These are phyloP conservation scores for Zopfia rhizophila DNA, from an alignment of 2,329 filamentous ascomycete genomes.

Conservation along the genomic window DNA sequence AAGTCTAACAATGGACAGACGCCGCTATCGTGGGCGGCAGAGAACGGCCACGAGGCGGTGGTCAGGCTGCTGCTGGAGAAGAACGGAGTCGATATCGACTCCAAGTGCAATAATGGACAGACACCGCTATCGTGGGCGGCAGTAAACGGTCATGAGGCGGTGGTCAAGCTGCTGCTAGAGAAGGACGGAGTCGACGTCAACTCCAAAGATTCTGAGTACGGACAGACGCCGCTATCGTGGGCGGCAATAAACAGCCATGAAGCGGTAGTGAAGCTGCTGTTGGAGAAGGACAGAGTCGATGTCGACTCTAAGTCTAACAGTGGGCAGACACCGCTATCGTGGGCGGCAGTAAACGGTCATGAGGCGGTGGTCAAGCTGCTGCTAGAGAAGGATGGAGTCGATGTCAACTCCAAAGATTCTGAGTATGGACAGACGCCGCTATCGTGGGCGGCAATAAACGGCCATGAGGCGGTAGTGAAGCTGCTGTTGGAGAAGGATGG, in stretches of 20 bases:
- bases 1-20: constrained; percentile 2
- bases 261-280: no score
- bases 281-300: constrained; percentile 5
- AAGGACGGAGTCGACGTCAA: constrained; percentile 8
- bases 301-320: constrained; percentile 1
- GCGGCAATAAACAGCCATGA: background rate
- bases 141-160: constrained; percentile 7
- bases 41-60: constrained; percentile 9
- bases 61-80: constrained; percentile 19
- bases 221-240: constrained; percentile 1
- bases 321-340: constrained; percentile 5
- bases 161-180: constrained; percentile 13
- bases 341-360: constrained; percentile 8
- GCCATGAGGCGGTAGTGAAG: constrained; percentile 4
- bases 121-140: constrained; percentile 9
- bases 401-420: constrained; percentile 10
- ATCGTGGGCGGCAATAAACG: constrained; percentile 6
- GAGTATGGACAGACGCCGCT: background rate
- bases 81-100: constrained; percentile 15
- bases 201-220: constrained; percentile 3
- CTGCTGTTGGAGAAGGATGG: constrained; percentile 11
- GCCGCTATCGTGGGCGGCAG: constrained; percentile 11
- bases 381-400: constrained; percentile 8
- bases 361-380: constrained; percentile 13
- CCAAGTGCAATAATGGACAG: background rate